phyloP scores from a whole-genome alignment of 305 asterid genomes.

The Solanum hybrid region DNA sequence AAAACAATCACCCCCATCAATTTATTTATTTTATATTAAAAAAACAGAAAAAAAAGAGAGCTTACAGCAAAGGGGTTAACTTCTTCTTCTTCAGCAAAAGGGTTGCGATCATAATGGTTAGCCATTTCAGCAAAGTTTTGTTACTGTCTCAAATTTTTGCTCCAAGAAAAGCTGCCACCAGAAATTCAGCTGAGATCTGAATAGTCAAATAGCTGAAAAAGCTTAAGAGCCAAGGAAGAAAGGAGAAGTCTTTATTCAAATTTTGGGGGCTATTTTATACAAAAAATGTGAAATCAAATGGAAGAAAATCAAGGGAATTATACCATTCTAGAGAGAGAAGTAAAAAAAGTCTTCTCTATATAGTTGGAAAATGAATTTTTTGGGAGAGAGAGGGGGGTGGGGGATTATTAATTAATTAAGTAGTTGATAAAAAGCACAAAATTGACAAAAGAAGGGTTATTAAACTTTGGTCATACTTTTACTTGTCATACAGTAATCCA shows the following conservation, averaged over 20 bases:
- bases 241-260: constrained; percentile 3
- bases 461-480: neutral
- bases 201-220: neutral
- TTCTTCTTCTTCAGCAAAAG: constrained; percentile 81
- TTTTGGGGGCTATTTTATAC: neutral
- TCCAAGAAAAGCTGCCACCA: neutral
- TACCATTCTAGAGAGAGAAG: neutral
- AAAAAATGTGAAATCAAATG: neutral
- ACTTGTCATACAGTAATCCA: neutral
- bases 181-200: constrained; percentile 4
- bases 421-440: neutral
- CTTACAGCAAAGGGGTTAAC: constrained; percentile 83
- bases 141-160: neutral
- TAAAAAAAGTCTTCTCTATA: neutral
- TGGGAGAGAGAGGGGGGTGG: neutral
- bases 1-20: neutral
- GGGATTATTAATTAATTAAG: neutral
- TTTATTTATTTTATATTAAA: too few species aligned
- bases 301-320: neutral
- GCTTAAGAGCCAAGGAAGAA: constrained; percentile 1
- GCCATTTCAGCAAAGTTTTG: constrained; percentile 36
- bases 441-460: neutral
- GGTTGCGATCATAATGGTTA: constrained; percentile 73
- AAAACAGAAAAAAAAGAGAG: neutral
- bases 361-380: neutral